These are phyloP conservation scores for Tillandsia leiboldiana DNA, from an alignment of 176 grass and related monocot species.

Conservation along the genomic window DNA sequence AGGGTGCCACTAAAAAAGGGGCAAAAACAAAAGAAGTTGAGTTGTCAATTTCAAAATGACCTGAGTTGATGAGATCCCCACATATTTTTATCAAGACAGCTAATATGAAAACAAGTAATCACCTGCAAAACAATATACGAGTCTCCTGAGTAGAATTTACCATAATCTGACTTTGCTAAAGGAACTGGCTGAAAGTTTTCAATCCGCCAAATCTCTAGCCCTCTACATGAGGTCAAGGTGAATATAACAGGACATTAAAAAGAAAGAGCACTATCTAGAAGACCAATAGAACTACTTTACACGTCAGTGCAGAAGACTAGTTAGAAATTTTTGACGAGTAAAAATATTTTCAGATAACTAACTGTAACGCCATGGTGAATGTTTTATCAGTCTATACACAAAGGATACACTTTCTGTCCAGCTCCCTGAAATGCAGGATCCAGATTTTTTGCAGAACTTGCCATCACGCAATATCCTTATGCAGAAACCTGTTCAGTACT, in stretches of 20 bases:
- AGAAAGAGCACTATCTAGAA: background rate
- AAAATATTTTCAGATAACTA: background rate
- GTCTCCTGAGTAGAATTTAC: constrained; percentile 43
- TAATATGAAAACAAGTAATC: background rate
- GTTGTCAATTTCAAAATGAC: too few relatives aligned
- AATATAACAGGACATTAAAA: background rate
- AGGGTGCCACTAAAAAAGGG: background rate
- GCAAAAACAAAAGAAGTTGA: constrained; percentile 1
- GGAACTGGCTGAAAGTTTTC: constrained; percentile 41
- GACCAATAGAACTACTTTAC: background rate
- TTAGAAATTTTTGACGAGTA: background rate
- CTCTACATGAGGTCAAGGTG: constrained; percentile 27
- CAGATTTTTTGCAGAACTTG: constrained; percentile 42
- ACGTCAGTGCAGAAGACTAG: background rate
- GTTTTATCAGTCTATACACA: background rate
- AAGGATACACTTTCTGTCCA: constrained; percentile 69
- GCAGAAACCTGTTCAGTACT: too few relatives aligned
- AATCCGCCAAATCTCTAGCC: constrained; percentile 44
- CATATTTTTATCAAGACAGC: too few relatives aligned
- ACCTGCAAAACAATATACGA: constrained; percentile 44
- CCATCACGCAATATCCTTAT: constrained; percentile 29
- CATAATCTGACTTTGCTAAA: constrained; percentile 38
- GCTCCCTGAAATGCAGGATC: constrained; percentile 64
- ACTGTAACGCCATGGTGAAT: background rate
- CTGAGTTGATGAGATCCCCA: too few relatives aligned